Evolutionary conservation across 257 asterid genomes (phyloP).

Genomic region (Verbascum thapsus): DNA sequence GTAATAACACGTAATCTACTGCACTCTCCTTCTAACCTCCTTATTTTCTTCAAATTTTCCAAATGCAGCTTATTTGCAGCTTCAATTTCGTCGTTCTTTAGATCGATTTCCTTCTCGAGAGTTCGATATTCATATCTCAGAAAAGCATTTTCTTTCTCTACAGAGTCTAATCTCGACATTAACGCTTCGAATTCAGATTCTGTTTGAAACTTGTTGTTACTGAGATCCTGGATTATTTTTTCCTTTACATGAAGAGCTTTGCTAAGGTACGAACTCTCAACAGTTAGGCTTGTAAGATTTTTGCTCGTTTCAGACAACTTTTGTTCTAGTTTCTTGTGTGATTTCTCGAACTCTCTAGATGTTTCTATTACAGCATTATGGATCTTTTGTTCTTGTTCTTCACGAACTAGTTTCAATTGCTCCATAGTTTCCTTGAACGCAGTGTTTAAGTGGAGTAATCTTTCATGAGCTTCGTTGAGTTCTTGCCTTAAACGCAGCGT

Average conservation of each 20-base stretch:
- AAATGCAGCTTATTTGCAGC: conserved; percentile 48
- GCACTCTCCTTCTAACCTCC: conserved; percentile 80
- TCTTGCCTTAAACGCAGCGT: conserved; percentile 40
- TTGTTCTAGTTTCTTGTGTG: conserved; percentile 44
- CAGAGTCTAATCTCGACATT: conserved; percentile 65
- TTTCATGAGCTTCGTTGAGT: conserved; percentile 54
- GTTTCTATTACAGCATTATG: conserved; percentile 45
- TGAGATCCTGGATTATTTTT: conserved; percentile 56
- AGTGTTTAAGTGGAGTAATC: conserved; percentile 52
- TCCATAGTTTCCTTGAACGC: conserved; percentile 70
- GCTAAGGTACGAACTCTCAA: conserved; percentile 64
- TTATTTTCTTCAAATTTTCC: conserved; percentile 65
- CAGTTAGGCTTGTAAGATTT: no score
- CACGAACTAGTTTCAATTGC: conserved; percentile 47
- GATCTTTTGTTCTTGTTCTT: conserved; percentile 51
- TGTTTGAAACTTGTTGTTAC: conserved; percentile 39
- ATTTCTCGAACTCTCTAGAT: no score
- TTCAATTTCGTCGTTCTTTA: conserved; percentile 58
- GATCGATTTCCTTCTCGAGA: conserved; percentile 69
- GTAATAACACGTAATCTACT: conserved; percentile 76
- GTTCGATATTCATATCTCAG: conserved; percentile 65
- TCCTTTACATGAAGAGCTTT: conserved; percentile 65
- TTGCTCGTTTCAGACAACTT: no score
- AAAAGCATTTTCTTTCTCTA: conserved; percentile 80
- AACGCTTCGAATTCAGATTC: conserved; percentile 68